Percentiles rank a stretch among this genome's conserved stretches.
Conservation (phyloP, 805 yeast species). For the Cyberlindnera mississippiensis region DNA sequence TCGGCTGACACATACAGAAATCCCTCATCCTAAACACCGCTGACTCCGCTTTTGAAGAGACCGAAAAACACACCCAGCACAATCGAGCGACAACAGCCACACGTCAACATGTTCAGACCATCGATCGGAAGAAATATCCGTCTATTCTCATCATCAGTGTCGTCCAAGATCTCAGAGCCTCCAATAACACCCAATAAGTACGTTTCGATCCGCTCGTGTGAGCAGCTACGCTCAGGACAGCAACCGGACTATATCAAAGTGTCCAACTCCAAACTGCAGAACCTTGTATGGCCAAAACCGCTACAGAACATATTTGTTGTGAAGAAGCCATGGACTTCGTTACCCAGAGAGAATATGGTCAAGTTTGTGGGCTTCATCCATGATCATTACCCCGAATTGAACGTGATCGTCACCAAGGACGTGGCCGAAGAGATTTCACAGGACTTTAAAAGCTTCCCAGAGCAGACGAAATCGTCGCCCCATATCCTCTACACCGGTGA, state of each 20-base stretch:
- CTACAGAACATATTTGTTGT: conserved; percentile 73
- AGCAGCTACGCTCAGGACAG: conserved; percentile 28
- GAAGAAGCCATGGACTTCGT: conserved; percentile 76
- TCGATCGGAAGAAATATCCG: conserved; percentile 1
- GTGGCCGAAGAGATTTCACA: conserved; percentile 63
- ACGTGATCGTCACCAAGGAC: conserved; percentile 72
- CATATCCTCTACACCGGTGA: conserved; percentile 56
- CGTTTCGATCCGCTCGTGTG: conserved; percentile 31
- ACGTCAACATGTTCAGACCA: conserved; percentile 6
- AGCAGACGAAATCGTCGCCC: conserved; percentile 29
- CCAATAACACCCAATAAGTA: conserved; percentile 25
- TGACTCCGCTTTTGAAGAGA: no score
- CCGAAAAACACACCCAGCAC: no score
- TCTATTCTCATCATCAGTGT: conserved; percentile 17
- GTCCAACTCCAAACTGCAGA: conserved; percentile 57
- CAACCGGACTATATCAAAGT: conserved; percentile 51
- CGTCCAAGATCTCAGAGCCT: conserved; percentile 26
- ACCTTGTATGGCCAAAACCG: conserved; percentile 67
- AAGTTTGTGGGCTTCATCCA: conserved; percentile 60
- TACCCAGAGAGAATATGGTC: conserved; percentile 63
- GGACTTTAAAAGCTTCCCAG: conserved; percentile 24
- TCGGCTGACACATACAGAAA: no score
- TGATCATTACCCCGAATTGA: conserved; percentile 61
- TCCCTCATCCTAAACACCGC: no score
- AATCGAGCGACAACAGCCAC: no score